Conservation (phyloP, 164 flowering plant species). For the Magnolia sinica region DNA sequence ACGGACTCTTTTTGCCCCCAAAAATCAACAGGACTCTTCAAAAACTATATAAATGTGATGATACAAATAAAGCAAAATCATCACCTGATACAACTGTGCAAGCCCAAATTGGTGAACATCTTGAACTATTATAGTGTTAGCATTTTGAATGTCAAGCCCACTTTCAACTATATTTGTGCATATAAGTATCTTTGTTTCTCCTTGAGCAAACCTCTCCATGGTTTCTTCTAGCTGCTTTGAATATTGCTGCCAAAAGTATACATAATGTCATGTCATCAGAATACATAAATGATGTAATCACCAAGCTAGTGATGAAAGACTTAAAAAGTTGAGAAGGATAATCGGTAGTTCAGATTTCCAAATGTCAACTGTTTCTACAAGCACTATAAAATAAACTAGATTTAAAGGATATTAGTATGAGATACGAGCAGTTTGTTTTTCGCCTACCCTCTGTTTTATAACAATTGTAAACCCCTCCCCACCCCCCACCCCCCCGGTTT, state of each 20-base stretch:
- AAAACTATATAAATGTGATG: neutral
- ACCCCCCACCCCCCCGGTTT: too few relatives aligned
- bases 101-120: slow-evolving; percentile 97
- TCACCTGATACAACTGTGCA: slow-evolving; percentile 94
- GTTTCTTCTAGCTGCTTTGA: slow-evolving; percentile 93
- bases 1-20: neutral
- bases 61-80: neutral
- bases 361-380: neutral
- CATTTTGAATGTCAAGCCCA: slow-evolving; percentile 98
- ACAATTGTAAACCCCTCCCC: too few relatives aligned
- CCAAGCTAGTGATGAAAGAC: neutral
- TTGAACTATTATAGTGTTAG: slow-evolving; percentile 90
- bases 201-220: slow-evolving; percentile 83
- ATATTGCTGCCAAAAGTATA: slow-evolving; percentile 62
- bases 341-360: neutral
- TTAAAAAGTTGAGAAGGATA: neutral
- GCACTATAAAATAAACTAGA: neutral
- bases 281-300: neutral
- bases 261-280: neutral
- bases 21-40: neutral
- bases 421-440: too few relatives aligned
- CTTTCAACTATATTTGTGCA: slow-evolving; percentile 98
- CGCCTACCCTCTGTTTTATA: too few relatives aligned
- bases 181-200: slow-evolving; percentile 74
- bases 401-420: too few relatives aligned